A percentile compares a stretch with the other conserved stretches of the same genome.
Evolutionary conservation across 306 rosid species (phyloP).

Genomic region (Rosa rugosa): DNA sequence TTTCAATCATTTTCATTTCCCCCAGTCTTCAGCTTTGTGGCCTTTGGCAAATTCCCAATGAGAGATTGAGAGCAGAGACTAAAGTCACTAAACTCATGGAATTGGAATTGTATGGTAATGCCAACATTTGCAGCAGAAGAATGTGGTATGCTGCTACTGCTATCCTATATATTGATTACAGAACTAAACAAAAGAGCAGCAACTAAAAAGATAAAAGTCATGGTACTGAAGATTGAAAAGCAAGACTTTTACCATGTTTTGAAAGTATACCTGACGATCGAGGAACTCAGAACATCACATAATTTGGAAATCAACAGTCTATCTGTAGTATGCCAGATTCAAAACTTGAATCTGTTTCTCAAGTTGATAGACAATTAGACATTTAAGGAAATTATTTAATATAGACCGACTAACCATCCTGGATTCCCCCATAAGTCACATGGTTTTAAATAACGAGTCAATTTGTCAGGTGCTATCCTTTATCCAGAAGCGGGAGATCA

Average conservation of each 20-base stretch:
- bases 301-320: neutral
- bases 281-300: neutral
- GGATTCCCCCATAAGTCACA: neutral
- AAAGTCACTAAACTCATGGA: neutral
- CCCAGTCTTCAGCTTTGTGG: neutral
- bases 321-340: neutral
- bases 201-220: neutral
- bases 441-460: neutral
- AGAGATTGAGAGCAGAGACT: neutral
- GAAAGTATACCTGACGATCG: neutral
- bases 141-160: neutral
- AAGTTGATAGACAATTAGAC: neutral
- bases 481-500: too few relatives aligned
- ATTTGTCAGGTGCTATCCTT: neutral
- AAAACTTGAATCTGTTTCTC: neutral
- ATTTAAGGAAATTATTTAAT: neutral
- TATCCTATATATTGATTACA: neutral
- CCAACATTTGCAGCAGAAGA: neutral
- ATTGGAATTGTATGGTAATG: neutral
- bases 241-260: neutral
- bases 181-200: neutral
- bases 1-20: neutral
- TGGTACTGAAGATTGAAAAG: neutral
- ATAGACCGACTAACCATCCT: neutral
- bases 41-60: neutral